These are phyloP conservation scores for Chlorella sp. DNA, from an alignment of 139 green algal genomes.

Conservation along the genomic window DNA sequence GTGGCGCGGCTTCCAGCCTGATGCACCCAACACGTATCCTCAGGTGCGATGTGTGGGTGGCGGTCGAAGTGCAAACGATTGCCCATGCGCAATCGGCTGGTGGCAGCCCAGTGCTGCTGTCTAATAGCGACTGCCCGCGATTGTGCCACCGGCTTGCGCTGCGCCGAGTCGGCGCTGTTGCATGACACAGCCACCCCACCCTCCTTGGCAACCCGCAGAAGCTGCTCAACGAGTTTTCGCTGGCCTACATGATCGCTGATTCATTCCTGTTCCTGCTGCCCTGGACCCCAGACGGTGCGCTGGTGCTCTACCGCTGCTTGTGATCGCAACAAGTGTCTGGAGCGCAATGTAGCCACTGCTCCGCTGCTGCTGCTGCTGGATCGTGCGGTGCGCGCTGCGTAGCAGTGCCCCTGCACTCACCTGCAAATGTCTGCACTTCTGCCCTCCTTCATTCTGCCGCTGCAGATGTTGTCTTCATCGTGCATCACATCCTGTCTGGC, in stretches of 20 bases:
- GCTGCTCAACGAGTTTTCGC: slow-evolving; percentile 36
- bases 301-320: background rate
- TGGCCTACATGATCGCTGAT: slow-evolving; percentile 47
- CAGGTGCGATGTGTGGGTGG: background rate
- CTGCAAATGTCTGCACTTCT: background rate
- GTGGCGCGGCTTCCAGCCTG: slow-evolving; percentile 4
- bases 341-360: too few relatives aligned
- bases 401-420: background rate
- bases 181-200: background rate
- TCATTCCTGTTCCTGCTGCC: slow-evolving; percentile 31
- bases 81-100: too few relatives aligned
- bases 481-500: slow-evolving; percentile 37
- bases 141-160: too few relatives aligned
- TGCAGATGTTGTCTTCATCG: slow-evolving; percentile 37
- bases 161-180: too few relatives aligned
- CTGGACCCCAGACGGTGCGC: slow-evolving; percentile 23
- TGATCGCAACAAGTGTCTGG: background rate
- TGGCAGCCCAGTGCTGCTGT: too few relatives aligned
- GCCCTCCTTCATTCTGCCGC: background rate
- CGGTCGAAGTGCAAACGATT: too few relatives aligned
- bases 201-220: background rate
- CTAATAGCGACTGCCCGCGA: too few relatives aligned
- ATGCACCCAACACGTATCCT: slow-evolving; percentile 16
- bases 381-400: background rate
- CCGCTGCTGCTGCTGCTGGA: background rate